These are phyloP conservation scores for Dothideomycetidae sp. DNA, from an alignment of 2,329 filamentous ascomycete genomes.

Conservation along the genomic window DNA sequence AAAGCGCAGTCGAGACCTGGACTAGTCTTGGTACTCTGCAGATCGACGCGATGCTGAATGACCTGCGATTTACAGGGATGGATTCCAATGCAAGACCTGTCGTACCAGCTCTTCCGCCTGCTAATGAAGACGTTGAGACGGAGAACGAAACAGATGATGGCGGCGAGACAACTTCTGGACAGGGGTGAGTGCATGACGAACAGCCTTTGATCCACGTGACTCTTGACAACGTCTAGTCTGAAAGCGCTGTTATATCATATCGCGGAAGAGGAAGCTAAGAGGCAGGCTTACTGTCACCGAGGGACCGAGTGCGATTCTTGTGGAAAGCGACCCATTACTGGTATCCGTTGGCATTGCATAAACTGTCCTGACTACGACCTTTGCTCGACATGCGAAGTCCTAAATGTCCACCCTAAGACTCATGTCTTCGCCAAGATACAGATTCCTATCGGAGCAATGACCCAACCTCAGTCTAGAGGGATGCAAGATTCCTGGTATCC, in stretches of 20 bases:
- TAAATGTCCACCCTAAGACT: conserved; percentile 57
- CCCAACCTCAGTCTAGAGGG: conserved; percentile 56
- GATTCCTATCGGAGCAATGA: conserved; percentile 74
- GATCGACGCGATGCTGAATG: conserved; percentile 5
- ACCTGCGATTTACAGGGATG: conserved; percentile 8
- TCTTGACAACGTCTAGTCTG: conserved; percentile 10
- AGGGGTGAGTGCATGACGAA: conserved; percentile 2
- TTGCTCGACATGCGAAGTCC: conserved; percentile 75
- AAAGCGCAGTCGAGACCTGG: no score
- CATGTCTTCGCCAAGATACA: conserved; percentile 96
- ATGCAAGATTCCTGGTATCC: conserved; percentile 78
- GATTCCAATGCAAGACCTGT: conserved; percentile 8
- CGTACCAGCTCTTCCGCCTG: no score
- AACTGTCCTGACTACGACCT: conserved; percentile 95
- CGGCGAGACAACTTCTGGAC: no score
- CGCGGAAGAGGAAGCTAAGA: conserved; percentile 77
- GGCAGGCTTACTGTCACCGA: conserved; percentile 81
- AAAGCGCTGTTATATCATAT: conserved; percentile 65
- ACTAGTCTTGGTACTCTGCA: no score
- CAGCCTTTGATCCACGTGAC: conserved; percentile 4
- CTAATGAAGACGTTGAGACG: no score
- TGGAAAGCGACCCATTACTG: conserved; percentile 74
- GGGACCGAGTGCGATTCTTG: conserved; percentile 89
- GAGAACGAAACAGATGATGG: no score
- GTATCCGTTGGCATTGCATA: conserved; percentile 82